A percentile compares a stretch with the other conserved stretches of the same genome.
phyloP scores from a whole-genome alignment of 768 basidiomycete species.

The Amanita phalloides region DNA sequence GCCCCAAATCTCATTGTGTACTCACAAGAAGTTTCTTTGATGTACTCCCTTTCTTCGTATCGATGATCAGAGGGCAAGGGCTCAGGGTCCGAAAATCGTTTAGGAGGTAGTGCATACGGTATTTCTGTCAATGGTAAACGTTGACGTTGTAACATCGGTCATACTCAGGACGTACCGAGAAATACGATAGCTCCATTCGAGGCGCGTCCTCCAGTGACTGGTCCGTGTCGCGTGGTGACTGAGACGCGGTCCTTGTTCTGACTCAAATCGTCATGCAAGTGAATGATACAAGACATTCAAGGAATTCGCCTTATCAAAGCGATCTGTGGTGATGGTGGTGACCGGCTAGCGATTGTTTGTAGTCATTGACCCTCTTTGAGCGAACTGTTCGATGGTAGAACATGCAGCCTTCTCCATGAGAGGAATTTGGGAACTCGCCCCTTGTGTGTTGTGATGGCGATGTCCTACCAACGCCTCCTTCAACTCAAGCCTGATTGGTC shows the following conservation, averaged over 20 bases:
- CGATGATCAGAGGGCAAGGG: slow-evolving; percentile 40
- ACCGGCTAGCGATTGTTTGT: no score
- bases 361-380: no score
- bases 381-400: no score
- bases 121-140: slow-evolving; percentile 35
- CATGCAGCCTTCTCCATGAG: no score
- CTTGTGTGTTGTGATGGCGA: no score
- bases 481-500: no score
- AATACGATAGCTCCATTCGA: slow-evolving; percentile 53
- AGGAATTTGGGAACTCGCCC: no score
- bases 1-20: background rate
- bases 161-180: slow-evolving; percentile 32
- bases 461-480: no score
- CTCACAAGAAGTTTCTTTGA: slow-evolving; percentile 43
- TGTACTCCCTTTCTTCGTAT: slow-evolving; percentile 53
- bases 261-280: slow-evolving; percentile 49
- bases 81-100: slow-evolving; percentile 52
- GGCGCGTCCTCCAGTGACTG: slow-evolving; percentile 47
- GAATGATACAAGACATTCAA: slow-evolving; percentile 10
- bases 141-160: background rate
- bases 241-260: slow-evolving; percentile 28
- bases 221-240: slow-evolving; percentile 45
- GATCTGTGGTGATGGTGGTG: no score
- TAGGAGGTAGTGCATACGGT: slow-evolving; percentile 59
- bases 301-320: no score